Evolutionary conservation across 768 basidiomycete species (phyloP).

Genomic region (Sistotremastrum niveocremeum): DNA sequence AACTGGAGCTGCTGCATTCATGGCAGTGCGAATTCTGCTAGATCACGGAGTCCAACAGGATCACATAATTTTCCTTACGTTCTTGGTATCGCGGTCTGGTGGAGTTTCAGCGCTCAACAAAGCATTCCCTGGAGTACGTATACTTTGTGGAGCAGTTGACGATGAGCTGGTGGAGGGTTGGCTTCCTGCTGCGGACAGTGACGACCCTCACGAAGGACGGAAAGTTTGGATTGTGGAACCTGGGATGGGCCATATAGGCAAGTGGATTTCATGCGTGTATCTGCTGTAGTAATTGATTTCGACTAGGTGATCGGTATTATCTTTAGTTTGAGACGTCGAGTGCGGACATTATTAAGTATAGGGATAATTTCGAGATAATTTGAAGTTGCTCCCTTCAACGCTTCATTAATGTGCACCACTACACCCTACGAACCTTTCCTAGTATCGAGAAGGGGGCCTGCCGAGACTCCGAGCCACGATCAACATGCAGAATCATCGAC

Average conservation of each 20-base stretch:
- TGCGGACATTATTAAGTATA: too few species aligned
- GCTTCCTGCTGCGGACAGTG: slow-evolving; percentile 43
- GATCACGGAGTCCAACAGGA: slow-evolving; percentile 84
- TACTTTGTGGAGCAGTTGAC: slow-evolving; percentile 79
- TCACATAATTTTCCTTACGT: slow-evolving; percentile 80
- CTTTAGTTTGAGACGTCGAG: slow-evolving; percentile 8
- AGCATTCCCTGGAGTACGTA: slow-evolving; percentile 76
- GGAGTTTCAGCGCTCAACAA: slow-evolving; percentile 63
- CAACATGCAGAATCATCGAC: too few species aligned
- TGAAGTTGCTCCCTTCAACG: not conserved
- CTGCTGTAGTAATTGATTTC: not conserved
- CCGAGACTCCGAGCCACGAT: too few species aligned
- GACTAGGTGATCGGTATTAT: slow-evolving; percentile 29
- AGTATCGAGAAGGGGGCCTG: too few species aligned
- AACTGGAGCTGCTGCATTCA: slow-evolving; percentile 84
- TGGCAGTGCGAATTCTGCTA: slow-evolving; percentile 86
- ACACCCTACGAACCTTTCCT: too few species aligned
- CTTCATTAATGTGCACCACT: too few species aligned
- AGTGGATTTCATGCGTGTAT: slow-evolving; percentile 11
- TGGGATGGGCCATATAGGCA: slow-evolving; percentile 82
- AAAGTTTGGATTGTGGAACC: slow-evolving; percentile 79
- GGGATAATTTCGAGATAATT: not conserved
- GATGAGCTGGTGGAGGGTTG: slow-evolving; percentile 62
- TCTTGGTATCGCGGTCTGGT: slow-evolving; percentile 74
- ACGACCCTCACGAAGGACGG: slow-evolving; percentile 30